Evolutionary conservation across 176 grass and related monocot genomes (phyloP), one percentile per base, ranked within the genome.

Genomic region (Cenchrus purpureus): DNA sequence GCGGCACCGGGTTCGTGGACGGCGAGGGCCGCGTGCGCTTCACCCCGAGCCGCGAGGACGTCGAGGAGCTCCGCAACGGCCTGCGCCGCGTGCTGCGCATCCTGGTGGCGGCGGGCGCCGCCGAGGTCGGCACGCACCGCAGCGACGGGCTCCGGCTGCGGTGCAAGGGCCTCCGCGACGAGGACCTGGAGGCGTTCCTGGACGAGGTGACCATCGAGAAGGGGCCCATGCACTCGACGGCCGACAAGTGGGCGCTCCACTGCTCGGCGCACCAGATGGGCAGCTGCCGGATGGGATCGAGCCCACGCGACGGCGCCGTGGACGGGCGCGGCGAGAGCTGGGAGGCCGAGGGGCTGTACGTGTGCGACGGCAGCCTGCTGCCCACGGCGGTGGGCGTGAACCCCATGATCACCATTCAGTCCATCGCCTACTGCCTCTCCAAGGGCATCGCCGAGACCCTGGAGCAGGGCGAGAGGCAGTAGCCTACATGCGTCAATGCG

Each of bases 371-470:
- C 61, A 97, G 95, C 76, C 66, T 97, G 7, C 80, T 94, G 66
- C 95, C 95, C 0, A 93, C 84, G 20, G 92, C 95, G 3, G 74
- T 97, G 0, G 95, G 95, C 11, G 79, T 97, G 19, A 97, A 97
- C 84, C 95, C 95, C 12, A 95, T 97, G 95, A 76, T 97, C 92
- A 97, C 95, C 7, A 91, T 94, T 19, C 86, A 97, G 63, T 91
- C 92, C 45, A 76, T 79, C 60, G 95, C 92, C 1, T 89, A 78
- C 82, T 97, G 90, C 83, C 72, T 92, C 55, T 80, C 91, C 63
- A 88, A 88, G 28, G 83, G 88, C 57, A 92, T 97, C 77, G 91
- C 78, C 2, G 80, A 82, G 17, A 76, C 45, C 20, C n/a, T 94
- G 71, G 48, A 49, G 65, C 64, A 55, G 17, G 76, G 62, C 69